phyloP scores from a whole-genome alignment of 2,329 filamentous ascomycete genomes.

The Pseudocercospora eumusae region DNA sequence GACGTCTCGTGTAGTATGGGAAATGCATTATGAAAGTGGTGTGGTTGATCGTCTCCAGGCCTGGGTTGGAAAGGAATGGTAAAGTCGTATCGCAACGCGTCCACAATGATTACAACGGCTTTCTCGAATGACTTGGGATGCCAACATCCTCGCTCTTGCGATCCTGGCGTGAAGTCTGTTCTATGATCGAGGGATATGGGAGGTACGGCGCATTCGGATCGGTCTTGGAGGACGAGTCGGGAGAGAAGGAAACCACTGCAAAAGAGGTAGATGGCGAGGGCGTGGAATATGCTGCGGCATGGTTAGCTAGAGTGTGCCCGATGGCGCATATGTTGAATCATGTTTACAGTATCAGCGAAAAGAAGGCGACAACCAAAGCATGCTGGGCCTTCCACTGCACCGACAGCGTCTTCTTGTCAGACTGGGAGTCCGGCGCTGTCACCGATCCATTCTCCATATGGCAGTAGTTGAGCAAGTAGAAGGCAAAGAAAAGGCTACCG shows the following conservation, averaged over 20 bases:
- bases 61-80: slow-evolving; percentile 72
- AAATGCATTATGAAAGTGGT: slow-evolving; percentile 82
- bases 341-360: slow-evolving; percentile 63
- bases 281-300: slow-evolving; percentile 64
- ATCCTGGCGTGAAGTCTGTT: slow-evolving; percentile 42
- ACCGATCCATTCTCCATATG: slow-evolving; percentile 14
- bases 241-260: slow-evolving; percentile 93
- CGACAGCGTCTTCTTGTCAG: slow-evolving; percentile 45
- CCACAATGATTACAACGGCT: slow-evolving; percentile 85
- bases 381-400: slow-evolving; percentile 57
- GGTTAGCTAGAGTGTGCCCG: slow-evolving; percentile 13
- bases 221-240: slow-evolving; percentile 75
- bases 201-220: slow-evolving; percentile 72
- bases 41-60: slow-evolving; percentile 49
- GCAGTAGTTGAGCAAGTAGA: too few relatives aligned
- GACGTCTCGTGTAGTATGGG: slow-evolving; percentile 85
- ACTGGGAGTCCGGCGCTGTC: slow-evolving; percentile 31
- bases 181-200: slow-evolving; percentile 55
- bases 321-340: background rate
- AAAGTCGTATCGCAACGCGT: slow-evolving; percentile 95
- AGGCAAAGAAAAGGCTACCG: background rate
- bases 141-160: slow-evolving; percentile 76
- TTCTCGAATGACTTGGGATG: slow-evolving; percentile 92
- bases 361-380: slow-evolving; percentile 62
- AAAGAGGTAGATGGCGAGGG: slow-evolving; percentile 83